Evolutionary conservation across 2,329 filamentous ascomycete species (phyloP).

Genomic region (Phyllosticta citriasiana): DNA sequence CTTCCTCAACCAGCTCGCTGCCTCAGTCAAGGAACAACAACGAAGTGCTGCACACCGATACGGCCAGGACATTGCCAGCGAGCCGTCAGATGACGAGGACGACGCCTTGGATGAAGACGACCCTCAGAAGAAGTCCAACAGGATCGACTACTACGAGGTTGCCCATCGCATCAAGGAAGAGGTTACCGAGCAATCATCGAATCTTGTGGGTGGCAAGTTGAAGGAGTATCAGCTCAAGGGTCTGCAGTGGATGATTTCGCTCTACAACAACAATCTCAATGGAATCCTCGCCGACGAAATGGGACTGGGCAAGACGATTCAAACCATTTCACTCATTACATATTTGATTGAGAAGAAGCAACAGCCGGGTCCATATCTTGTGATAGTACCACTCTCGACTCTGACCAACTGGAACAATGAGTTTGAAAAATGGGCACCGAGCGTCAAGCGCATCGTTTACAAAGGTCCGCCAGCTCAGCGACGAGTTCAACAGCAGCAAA

Average conservation of each 20-base stretch:
- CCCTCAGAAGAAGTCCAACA: slow-evolving; percentile 55
- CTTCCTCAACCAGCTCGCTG: slow-evolving; percentile 90
- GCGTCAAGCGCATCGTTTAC: slow-evolving; percentile 80
- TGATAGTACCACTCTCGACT: slow-evolving; percentile 94
- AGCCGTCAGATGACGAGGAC: slow-evolving; percentile 51
- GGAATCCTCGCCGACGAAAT: slow-evolving; percentile 98
- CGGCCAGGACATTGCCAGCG: slow-evolving; percentile 49
- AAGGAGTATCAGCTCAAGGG: slow-evolving; percentile 99
- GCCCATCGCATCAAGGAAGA: slow-evolving; percentile 94
- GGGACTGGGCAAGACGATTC: slow-evolving; percentile 99
- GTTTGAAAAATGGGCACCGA: slow-evolving; percentile 97
- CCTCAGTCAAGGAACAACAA: slow-evolving; percentile 90
- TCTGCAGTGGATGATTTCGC: slow-evolving; percentile 98
- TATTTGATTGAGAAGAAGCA: slow-evolving; percentile 95
- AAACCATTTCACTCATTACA: slow-evolving; percentile 94
- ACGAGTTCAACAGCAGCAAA: slow-evolving; percentile 86
- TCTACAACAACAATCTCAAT: slow-evolving; percentile 99
- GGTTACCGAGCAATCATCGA: slow-evolving; percentile 69
- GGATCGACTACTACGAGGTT: slow-evolving; percentile 98
- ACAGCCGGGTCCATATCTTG: slow-evolving; percentile 83
- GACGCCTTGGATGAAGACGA: slow-evolving; percentile 60
- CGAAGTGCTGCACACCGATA: slow-evolving; percentile 71
- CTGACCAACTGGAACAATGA: slow-evolving; percentile 98
- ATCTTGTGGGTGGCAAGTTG: slow-evolving; percentile 81
- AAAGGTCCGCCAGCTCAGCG: slow-evolving; percentile 85